phyloP scores from a whole-genome alignment of 495 filamentous ascomycete genomes.

The Lophiotrema nucula region DNA sequence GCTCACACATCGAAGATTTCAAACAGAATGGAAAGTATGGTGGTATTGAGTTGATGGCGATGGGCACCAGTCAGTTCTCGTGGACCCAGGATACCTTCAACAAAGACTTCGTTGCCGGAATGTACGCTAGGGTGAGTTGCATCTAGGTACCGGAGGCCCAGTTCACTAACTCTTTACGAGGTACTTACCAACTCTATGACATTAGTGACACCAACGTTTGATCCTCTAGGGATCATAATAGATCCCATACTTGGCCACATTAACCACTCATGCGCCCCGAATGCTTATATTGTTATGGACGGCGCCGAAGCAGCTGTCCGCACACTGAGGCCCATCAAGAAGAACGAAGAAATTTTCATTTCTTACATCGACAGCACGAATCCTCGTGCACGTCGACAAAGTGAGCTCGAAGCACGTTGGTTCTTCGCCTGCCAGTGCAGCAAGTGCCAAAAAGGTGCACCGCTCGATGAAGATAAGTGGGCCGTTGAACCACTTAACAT shows the following conservation, averaged over 20 bases:
- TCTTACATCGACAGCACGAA: constrained; percentile 66
- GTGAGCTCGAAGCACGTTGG: constrained; percentile 56
- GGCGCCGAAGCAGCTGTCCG: constrained; percentile 45
- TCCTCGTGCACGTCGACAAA: constrained; percentile 48
- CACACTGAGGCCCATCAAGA: constrained; percentile 47
- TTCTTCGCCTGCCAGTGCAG: constrained; percentile 66
- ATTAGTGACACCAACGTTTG: constrained; percentile 56
- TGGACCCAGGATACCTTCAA: constrained; percentile 7
- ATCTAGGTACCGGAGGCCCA: too few relatives aligned
- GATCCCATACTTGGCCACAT: constrained; percentile 57
- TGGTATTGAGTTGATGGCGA: constrained; percentile 51
- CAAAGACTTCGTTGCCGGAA: constrained; percentile 16
- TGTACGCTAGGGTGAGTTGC: constrained; percentile 19
- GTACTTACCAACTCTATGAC: constrained; percentile 56
- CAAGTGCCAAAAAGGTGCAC: constrained; percentile 48
- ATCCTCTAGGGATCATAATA: constrained; percentile 61
- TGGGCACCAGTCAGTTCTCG: constrained; percentile 13
- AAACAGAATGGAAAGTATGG: constrained; percentile 41
- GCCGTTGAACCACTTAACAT: constrained; percentile 19
- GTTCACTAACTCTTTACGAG: not conserved
- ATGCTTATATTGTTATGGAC: constrained; percentile 64
- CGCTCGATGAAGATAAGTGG: constrained; percentile 33
- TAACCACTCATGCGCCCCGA: constrained; percentile 73
- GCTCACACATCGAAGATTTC: constrained; percentile 29
- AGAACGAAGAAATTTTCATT: constrained; percentile 63